Evolutionary conservation across 1,284 basidiomycete species (phyloP).

Genomic region (Irpex sp.): DNA sequence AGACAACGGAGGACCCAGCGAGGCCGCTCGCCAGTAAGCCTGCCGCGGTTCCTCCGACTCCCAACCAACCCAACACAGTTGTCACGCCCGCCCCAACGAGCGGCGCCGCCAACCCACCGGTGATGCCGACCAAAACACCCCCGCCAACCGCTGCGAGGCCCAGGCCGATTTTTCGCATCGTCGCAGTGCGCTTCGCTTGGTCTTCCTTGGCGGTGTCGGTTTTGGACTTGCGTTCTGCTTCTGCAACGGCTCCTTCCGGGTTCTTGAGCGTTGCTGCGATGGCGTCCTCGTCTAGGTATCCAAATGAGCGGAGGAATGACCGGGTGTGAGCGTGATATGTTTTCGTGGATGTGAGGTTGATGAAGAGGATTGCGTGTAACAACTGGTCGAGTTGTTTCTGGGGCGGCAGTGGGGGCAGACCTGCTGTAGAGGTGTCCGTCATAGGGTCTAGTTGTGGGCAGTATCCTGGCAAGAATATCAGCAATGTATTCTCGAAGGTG

Average conservation of each 20-base stretch:
- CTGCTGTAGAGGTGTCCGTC: constrained; percentile 42
- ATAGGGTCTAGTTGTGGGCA: constrained; percentile 39
- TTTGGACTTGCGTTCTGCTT: constrained; percentile 42
- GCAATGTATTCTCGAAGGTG: background rate
- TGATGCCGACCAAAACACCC: constrained; percentile 53
- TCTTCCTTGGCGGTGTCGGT: constrained; percentile 36
- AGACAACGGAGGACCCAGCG: constrained; percentile 53
- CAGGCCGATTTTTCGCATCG: constrained; percentile 43
- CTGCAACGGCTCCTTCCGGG: constrained; percentile 41
- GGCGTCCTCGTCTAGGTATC: constrained; percentile 39
- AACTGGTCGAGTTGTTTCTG: constrained; percentile 32
- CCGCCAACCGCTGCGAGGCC: constrained; percentile 53
- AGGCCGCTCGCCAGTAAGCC: constrained; percentile 52
- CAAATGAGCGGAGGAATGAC: constrained; percentile 41
- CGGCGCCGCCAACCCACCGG: constrained; percentile 54
- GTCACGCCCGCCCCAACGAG: constrained; percentile 53
- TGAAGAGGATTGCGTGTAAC: constrained; percentile 47
- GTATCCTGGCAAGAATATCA: constrained; percentile 20
- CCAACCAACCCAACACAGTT: constrained; percentile 46
- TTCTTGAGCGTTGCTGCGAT: constrained; percentile 47
- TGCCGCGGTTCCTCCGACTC: constrained; percentile 50
- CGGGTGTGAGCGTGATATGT: constrained; percentile 53
- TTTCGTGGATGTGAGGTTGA: constrained; percentile 45
- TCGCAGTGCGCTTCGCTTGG: constrained; percentile 40
- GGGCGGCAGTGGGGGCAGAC: constrained; percentile 38